A percentile compares a stretch with the other conserved stretches of the same genome.
phyloP scores from a whole-genome alignment of 306 rosid genomes.

The Lathyrus aphaca region DNA sequence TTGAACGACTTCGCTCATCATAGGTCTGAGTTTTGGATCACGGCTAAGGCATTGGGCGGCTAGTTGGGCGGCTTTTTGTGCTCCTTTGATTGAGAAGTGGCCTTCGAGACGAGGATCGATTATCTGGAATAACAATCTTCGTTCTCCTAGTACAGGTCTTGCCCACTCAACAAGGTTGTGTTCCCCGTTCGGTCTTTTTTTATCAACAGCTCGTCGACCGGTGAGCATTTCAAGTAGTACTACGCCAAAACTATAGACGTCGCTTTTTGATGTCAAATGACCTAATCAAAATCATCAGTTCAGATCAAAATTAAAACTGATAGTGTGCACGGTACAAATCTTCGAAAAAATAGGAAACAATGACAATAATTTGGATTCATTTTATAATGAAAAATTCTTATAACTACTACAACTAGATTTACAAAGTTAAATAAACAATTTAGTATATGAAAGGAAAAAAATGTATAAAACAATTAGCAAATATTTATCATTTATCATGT shows the following conservation, averaged over 20 bases:
- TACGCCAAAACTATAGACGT: conserved; percentile 94
- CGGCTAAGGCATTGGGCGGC: conserved; percentile 87
- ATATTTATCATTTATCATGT: conserved; percentile 2
- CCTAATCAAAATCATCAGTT: conserved; percentile 52
- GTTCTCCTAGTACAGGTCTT: conserved; percentile 76
- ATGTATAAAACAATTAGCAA: conserved; percentile 8
- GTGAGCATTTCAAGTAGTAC: conserved; percentile 91
- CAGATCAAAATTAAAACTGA: conserved; percentile 34
- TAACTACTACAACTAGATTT: neutral
- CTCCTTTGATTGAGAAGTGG: conserved; percentile 87
- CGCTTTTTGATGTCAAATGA: conserved; percentile 87
- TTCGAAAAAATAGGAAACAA: neutral
- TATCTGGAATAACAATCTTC: conserved; percentile 69
- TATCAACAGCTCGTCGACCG: conserved; percentile 87
- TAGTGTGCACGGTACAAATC: neutral
- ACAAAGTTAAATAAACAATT: conserved; percentile 8
- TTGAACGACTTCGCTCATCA: conserved; percentile 84
- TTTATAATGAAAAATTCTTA: neutral
- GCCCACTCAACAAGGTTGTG: conserved; percentile 97
- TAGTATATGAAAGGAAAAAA: neutral
- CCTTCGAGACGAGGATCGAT: conserved; percentile 95
- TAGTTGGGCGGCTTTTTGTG: conserved; percentile 74
- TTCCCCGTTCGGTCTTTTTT: conserved; percentile 85
- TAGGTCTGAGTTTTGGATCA: conserved; percentile 84
- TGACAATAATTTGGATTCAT: neutral